Evolutionary conservation across 805 yeast genomes (phyloP), one percentile per base, ranked within the genome.

Genomic region (Ogataea populi-albae): DNA sequence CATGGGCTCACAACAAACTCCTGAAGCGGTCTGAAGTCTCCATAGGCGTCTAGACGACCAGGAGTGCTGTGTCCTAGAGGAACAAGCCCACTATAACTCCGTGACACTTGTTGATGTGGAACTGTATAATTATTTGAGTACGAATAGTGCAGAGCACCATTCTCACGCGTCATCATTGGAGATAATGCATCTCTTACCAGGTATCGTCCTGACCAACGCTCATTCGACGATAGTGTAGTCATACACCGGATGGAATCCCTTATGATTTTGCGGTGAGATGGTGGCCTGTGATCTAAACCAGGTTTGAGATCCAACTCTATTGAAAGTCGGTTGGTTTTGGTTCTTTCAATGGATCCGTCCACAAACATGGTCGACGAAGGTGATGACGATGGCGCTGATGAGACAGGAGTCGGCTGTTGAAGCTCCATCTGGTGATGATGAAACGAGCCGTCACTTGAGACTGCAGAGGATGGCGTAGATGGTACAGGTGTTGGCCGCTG

Each of bases 181-280:
- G 35, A 38, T 10, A 34, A 16, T 0, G 47, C 38, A 26, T 57
- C 62, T 6, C 54, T 33, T 9, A 61, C 62, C 11, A 61, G 26
- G 23, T 21, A 52, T 17, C 46, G 44, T 12, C 64, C 64, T 2
- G 60, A 43, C 68, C 68, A 63, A 32, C 58, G 46, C 24, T 63
- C 66, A 37, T 55, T 56, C 6, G 58, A 49, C 2, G 50, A 18
- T 34, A 63, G 38, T 6, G 62, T 53, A 1, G 55, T 44, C 57
- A 63, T 62, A 36, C 68, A 63, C 11, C 66, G 35, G 5, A 63
- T 44, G 5, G 62, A 49, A 39, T 63, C 66, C 15, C 61, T 42
- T 23, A 61, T 21, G 3, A 56, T 34, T 28, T 56, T 58, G 19
- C 56, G 46, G 6, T 49, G 41, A 3, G 57, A 40, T 2, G 58